phyloP scores from a whole-genome alignment of 2,329 filamentous ascomycete genomes.

The Aspergillus sp. region DNA sequence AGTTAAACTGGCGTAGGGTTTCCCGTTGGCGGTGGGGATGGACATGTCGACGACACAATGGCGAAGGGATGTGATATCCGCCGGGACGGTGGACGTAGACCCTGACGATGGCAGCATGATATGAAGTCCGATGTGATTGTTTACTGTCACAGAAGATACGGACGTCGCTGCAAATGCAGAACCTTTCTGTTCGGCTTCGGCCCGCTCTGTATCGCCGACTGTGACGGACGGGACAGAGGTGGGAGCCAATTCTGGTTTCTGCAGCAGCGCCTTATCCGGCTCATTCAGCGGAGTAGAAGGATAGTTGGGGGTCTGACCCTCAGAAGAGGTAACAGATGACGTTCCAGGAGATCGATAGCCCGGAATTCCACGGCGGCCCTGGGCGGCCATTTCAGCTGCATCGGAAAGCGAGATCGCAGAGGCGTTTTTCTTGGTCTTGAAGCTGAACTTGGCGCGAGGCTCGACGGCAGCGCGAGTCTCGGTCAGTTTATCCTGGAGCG shows the following conservation, averaged over 20 bases:
- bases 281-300: constrained; percentile 29
- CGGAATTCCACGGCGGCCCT: constrained; percentile 37
- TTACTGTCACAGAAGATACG: constrained; percentile 53
- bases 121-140: constrained; percentile 58
- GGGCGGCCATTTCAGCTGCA: constrained; percentile 45
- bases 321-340: constrained; percentile 34
- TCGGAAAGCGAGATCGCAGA: constrained; percentile 48
- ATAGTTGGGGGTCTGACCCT: constrained; percentile 25
- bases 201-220: constrained; percentile 10
- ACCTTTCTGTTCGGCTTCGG: constrained; percentile 25
- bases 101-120: constrained; percentile 68
- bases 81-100: constrained; percentile 61
- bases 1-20: constrained; percentile 60
- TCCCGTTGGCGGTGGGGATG: constrained; percentile 46
- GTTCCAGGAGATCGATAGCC: constrained; percentile 33
- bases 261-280: constrained; percentile 22
- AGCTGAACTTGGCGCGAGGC: constrained; percentile 74
- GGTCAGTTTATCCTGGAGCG: constrained; percentile 67
- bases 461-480: constrained; percentile 57
- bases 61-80: constrained; percentile 59
- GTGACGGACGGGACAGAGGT: constrained; percentile 24
- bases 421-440: constrained; percentile 54
- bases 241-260: constrained; percentile 26
- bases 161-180: constrained; percentile 46
- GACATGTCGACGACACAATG: constrained; percentile 75